These are phyloP conservation scores for Lecanosticta acicola DNA, from an alignment of 2,329 filamentous ascomycete species.

Conservation along the genomic window DNA sequence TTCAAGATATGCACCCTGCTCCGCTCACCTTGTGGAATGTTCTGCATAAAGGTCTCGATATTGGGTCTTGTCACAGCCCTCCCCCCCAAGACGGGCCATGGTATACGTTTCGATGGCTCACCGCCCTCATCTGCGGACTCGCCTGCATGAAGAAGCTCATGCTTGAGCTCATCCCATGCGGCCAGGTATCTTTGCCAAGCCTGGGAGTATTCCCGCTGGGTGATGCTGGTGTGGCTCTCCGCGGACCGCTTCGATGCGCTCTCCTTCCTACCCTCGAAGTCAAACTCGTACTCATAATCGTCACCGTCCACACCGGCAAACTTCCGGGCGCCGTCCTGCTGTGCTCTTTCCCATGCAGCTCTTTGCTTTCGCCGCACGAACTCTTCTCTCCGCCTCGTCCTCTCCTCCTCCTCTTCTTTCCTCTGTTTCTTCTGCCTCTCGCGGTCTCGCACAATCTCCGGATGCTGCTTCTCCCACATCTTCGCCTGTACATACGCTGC, in stretches of 20 bases:
- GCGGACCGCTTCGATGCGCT: slow-evolving; percentile 9
- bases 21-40: slow-evolving; percentile 38
- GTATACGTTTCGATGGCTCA: slow-evolving; percentile 38
- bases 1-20: slow-evolving; percentile 56
- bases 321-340: slow-evolving; percentile 36
- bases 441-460: slow-evolving; percentile 73
- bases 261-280: slow-evolving; percentile 13
- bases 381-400: slow-evolving; percentile 31
- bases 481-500: slow-evolving; percentile 72
- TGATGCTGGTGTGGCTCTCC: not conserved
- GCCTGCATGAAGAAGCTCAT: slow-evolving; percentile 17
- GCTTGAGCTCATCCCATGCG: slow-evolving; percentile 30
- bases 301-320: slow-evolving; percentile 25
- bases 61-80: slow-evolving; percentile 52
- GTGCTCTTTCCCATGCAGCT: slow-evolving; percentile 30
- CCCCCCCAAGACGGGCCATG: slow-evolving; percentile 70
- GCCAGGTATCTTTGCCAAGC: slow-evolving; percentile 28
- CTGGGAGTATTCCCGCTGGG: slow-evolving; percentile 21
- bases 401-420: slow-evolving; percentile 41
- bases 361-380: slow-evolving; percentile 39
- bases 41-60: slow-evolving; percentile 65
- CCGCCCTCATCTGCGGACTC: slow-evolving; percentile 5
- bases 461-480: slow-evolving; percentile 96
- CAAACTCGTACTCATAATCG: slow-evolving; percentile 37
- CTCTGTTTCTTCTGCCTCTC: slow-evolving; percentile 54